Conservation (phyloP, 2,329 filamentous ascomycete species). For the Pleoardoris graminearum region DNA sequence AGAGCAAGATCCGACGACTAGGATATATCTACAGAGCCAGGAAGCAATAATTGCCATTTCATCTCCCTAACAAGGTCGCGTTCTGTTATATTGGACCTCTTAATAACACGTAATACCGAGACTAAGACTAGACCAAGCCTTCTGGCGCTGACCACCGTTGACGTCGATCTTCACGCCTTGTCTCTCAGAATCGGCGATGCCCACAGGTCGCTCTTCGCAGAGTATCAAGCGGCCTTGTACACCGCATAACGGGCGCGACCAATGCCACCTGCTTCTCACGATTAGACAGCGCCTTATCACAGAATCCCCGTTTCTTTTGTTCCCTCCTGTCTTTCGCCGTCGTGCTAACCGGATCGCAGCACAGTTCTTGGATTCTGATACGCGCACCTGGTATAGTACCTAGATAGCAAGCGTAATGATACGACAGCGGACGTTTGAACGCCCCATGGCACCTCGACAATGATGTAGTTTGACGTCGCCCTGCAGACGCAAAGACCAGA, state of each 20-base stretch:
- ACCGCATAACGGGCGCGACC: no score
- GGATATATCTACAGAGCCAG: no score
- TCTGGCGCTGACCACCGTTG: not conserved
- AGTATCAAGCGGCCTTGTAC: not conserved
- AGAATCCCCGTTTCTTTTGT: not conserved
- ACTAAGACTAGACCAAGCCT: not conserved
- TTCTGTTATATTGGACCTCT: no score
- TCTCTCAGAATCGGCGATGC: not conserved
- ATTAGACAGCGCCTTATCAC: no score
- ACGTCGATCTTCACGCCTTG: not conserved
- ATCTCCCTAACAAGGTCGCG: no score
- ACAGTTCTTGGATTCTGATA: not conserved
- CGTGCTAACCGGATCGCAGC: not conserved
- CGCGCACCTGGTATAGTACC: not conserved
- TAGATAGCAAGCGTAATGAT: not conserved
- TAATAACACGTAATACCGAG: no score
- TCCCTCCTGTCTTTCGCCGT: not conserved
- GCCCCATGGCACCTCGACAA: not conserved
- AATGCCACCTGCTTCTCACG: no score
- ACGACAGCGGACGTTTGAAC: not conserved
- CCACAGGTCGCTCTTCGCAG: not conserved
- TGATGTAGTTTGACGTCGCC: constrained; percentile 5
- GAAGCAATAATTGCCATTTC: no score
- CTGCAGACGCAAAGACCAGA: not conserved
- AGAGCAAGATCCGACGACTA: no score